Evolutionary conservation across 2,329 filamentous ascomycete species (phyloP), one percentile per base, ranked within the genome.

Genomic region (Hirsutella thompsonii): DNA sequence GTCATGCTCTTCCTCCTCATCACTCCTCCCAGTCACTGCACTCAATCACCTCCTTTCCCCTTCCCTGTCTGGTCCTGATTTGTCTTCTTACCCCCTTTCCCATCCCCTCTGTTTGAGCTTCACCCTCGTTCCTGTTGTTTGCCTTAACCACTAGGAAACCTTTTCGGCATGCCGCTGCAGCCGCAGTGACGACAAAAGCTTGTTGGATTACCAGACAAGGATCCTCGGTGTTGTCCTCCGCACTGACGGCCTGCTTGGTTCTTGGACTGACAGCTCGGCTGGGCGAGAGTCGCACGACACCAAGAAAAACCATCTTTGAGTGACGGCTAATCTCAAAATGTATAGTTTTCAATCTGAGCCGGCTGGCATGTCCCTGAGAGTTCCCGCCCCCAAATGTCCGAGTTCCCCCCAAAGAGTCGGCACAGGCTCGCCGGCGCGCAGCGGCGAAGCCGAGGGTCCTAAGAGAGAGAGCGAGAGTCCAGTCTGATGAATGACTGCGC

Each of bases 341-440:
- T 49, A 65, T 70, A 70, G 68, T 71, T 70, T 70, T 70, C 68
- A 70, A 70, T 66, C 68, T 60, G 66, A 71, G 67, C 62, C 62
- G 60, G 58, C 59, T 62, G n/a, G n/a, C n/a, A n/a, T n/a, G n/a
- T n/a, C n/a, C n/a, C n/a, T n/a, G n/a, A n/a, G n/a, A n/a, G n/a
- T n/a, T n/a, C n/a, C n/a, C n/a, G n/a, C n/a, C n/a, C n/a, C n/a
- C n/a, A n/a, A n/a, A n/a, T n/a, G n/a, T n/a, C n/a, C n/a, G n/a
- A n/a, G n/a, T n/a, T n/a, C n/a, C n/a, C 56, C 47, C 47, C 41
- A 33, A 16, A 18, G 43, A 26, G 23, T 26, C 23, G 23, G 23
- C 11, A 26, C 11, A 11, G 23, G 23, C 11, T 11, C 11, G 23
- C 6, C 23, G 23, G 11, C 11, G 23, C 11, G 23, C 23, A 26